Evolutionary conservation across 202 grass and related monocot species (phyloP), one percentile per base, ranked within the genome.

Genomic region (Carex sylvatica): DNA sequence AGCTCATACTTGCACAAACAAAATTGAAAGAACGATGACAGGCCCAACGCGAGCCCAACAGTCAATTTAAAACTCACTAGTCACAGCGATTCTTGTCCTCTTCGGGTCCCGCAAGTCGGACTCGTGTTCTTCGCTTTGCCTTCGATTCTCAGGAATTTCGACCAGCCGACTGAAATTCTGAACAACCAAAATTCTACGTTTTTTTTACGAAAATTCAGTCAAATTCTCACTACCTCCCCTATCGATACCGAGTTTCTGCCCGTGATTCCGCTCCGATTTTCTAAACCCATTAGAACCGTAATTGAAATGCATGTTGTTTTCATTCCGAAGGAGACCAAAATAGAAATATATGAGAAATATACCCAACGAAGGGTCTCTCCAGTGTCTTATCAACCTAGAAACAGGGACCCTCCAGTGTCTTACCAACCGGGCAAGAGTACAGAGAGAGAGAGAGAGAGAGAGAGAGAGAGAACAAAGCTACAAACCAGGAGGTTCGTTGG

Each of bases 401-500:
- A 18, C n/a, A 58, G 55, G 56, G 56, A 59, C 4, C 18, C 56
- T 20, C 56, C 56, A 20, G 23, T 64, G 22, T 22, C 1, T 23
- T 61, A 23, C 10, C 24, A 64, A 64, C 9, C 30, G 62, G 11
- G 15, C 26, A 65, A 14, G 26, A 20, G 9, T 2, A 75, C 4
- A 53, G 7, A 53, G 2, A 53, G 40, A 11, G 31, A 69, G 16
- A 28, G 31, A 82, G 14, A 16, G 28, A 28, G 28, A 28, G 28
- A 28, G 28, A 28, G 26, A 35, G 33, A 35, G 33, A 35, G 4
- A 35, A 5, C 4, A 3, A 23, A 82, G 13, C 0, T 18, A 26
- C 36, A 15, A 64, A 89, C 88, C 88, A 11, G 88, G 88, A 15
- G 80, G 84, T 20, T 40, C 18, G 18, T 80, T 89, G 18, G 47